These are phyloP conservation scores for Fonsecaea multimorphosa DNA, from an alignment of 2,329 filamentous ascomycete genomes.

Conservation along the genomic window DNA sequence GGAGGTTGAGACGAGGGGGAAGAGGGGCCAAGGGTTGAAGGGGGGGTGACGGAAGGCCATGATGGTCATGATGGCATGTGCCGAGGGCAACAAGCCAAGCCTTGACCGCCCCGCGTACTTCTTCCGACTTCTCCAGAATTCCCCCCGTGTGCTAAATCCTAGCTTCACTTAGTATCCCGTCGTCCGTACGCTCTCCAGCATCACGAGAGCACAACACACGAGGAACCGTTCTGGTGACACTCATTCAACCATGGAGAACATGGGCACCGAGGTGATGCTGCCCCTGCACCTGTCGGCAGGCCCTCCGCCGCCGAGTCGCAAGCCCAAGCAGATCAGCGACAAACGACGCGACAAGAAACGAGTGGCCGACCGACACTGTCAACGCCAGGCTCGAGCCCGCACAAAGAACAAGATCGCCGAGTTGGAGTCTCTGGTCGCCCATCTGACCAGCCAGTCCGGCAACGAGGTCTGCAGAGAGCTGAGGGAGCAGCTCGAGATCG, in stretches of 20 bases:
- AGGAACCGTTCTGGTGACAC: neutral
- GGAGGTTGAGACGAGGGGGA: neutral
- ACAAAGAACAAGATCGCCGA: slow-evolving; percentile 22
- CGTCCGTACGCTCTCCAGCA: neutral
- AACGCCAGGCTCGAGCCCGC: slow-evolving; percentile 18
- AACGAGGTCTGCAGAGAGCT: slow-evolving; percentile 13
- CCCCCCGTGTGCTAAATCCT: slow-evolving; percentile 7
- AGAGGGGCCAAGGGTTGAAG: neutral
- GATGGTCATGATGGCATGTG: slow-evolving; percentile 3
- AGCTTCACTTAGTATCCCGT: slow-evolving; percentile 5
- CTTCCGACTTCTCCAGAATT: slow-evolving; percentile 7
- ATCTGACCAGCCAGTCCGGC: slow-evolving; percentile 11
- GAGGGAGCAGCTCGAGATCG: slow-evolving; percentile 8
- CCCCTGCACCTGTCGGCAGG: neutral
- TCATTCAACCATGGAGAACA: slow-evolving; percentile 8
- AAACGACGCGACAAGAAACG: slow-evolving; percentile 17
- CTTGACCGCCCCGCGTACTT: slow-evolving; percentile 1
- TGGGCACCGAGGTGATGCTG: neutral
- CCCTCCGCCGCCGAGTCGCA: neutral
- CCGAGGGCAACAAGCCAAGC: neutral
- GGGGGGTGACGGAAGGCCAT: neutral
- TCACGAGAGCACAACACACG: neutral
- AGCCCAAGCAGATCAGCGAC: slow-evolving; percentile 10
- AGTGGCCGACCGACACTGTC: slow-evolving; percentile 8
- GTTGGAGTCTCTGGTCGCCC: slow-evolving; percentile 10